Evolutionary conservation across 225 moss, liverwort and hornwort species (phyloP).

Genomic region (Neckera pumila): DNA sequence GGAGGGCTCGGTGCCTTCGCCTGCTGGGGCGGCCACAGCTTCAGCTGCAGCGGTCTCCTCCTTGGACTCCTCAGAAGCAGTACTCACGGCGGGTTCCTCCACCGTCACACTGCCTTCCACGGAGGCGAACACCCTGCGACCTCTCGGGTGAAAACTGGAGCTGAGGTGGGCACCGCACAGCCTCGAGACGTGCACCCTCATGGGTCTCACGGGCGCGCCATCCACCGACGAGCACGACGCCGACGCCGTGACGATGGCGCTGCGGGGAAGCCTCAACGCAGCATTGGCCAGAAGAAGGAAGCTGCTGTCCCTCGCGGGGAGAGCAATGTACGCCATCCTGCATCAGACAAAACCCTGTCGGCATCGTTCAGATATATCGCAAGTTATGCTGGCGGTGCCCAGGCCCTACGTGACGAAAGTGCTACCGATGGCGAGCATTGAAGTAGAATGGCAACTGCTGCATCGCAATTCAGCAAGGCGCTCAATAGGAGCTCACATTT

Average conservation of each 20-base stretch:
- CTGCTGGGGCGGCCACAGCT: background rate
- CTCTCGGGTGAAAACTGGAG: background rate
- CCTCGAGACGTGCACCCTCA: background rate
- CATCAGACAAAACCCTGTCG: background rate
- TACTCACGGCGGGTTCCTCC: constrained; percentile 27
- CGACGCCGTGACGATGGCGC: background rate
- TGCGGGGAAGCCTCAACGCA: constrained; percentile 24
- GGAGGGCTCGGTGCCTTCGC: background rate
- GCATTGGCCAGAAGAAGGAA: constrained; percentile 24
- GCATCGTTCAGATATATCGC: background rate
- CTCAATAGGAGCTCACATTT: background rate
- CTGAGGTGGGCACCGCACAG: background rate
- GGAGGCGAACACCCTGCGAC: constrained; percentile 2
- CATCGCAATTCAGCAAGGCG: background rate
- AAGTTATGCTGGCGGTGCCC: background rate
- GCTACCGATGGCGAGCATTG: background rate
- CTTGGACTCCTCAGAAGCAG: background rate
- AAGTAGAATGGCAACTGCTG: background rate
- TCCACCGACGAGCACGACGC: background rate
- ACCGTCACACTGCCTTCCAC: constrained; percentile 42
- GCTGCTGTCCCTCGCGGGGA: constrained; percentile 41
- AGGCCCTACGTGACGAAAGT: background rate
- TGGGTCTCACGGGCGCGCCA: background rate
- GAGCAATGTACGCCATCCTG: constrained; percentile 59
- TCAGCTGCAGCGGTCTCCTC: background rate